Percentiles rank a stretch among this genome's conserved stretches.
Conservation (phyloP, 257 asterid genomes). For the Plantago ovata region DNA sequence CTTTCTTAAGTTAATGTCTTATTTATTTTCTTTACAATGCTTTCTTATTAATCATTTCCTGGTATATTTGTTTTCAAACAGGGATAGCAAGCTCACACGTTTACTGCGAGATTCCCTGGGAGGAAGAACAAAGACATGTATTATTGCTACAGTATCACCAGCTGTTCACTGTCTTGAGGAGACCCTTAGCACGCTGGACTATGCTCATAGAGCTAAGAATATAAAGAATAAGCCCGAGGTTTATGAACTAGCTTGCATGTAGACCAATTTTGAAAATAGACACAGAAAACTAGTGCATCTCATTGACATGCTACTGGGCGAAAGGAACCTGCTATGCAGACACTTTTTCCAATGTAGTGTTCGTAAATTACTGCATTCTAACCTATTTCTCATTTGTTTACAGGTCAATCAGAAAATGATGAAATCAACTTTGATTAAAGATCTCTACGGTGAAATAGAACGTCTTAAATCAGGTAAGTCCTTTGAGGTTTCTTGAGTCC, state of each 20-base stretch:
- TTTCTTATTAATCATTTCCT: neutral
- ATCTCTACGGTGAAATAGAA: conserved; percentile 77
- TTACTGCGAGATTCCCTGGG: conserved; percentile 86
- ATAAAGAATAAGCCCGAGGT: conserved; percentile 96
- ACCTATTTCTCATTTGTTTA: conserved; percentile 10
- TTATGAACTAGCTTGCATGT: conserved; percentile 11
- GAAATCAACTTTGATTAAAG: conserved; percentile 72
- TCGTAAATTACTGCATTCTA: neutral
- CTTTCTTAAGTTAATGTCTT: neutral
- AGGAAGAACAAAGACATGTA: conserved; percentile 86
- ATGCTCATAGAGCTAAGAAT: conserved; percentile 87
- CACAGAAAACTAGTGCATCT: neutral
- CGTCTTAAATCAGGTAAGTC: conserved; percentile 64
- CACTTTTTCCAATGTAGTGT: neutral
- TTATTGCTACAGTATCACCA: conserved; percentile 89
- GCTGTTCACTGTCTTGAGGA: conserved; percentile 95
- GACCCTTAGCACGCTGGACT: conserved; percentile 85
- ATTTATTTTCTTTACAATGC: conserved; percentile 5
- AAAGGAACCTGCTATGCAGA: neutral
- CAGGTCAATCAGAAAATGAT: conserved; percentile 93
- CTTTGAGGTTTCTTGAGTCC: too few relatives aligned
- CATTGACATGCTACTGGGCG: neutral
- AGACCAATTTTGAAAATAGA: neutral
- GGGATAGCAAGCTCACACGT: conserved; percentile 92
- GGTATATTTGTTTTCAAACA: conserved; percentile 20